Percentiles rank a stretch among this genome's conserved stretches.
phyloP scores from a whole-genome alignment of 2,329 filamentous ascomycete genomes.

The Ramularia endophylla region DNA sequence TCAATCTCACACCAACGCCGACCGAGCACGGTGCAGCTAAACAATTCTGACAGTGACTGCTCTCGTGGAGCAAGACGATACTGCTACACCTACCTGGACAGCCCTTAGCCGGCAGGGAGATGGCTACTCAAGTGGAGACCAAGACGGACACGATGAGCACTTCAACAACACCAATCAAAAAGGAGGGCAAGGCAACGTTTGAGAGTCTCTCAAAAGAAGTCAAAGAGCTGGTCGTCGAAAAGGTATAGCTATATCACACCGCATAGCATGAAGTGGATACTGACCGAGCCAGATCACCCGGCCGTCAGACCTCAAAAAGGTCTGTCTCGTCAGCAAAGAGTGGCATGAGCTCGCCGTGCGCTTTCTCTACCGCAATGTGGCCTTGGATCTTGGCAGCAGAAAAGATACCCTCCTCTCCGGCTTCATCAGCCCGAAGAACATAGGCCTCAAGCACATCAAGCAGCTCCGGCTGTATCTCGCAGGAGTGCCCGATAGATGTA shows the following conservation, averaged over 20 bases:
- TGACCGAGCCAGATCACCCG: constrained; percentile 34
- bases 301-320: constrained; percentile 42
- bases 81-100: neutral
- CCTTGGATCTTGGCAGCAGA: constrained; percentile 41
- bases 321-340: constrained; percentile 44
- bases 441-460: constrained; percentile 42
- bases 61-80: neutral
- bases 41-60: neutral
- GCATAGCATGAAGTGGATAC: constrained; percentile 3
- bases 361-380: constrained; percentile 42
- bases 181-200: constrained; percentile 13
- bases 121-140: constrained; percentile 17
- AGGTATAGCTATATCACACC: constrained; percentile 11
- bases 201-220: constrained; percentile 22
- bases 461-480: constrained; percentile 44
- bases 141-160: constrained; percentile 12
- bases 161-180: neutral
- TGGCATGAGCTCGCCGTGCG: constrained; percentile 43
- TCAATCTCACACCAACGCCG: neutral
- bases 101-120: constrained; percentile 1
- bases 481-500: constrained; percentile 39
- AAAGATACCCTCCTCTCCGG: constrained; percentile 40
- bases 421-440: constrained; percentile 43
- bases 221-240: constrained; percentile 21
- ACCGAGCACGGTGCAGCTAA: neutral